Conservation (phyloP, 306 rosid species). For the Castanea crenata region DNA sequence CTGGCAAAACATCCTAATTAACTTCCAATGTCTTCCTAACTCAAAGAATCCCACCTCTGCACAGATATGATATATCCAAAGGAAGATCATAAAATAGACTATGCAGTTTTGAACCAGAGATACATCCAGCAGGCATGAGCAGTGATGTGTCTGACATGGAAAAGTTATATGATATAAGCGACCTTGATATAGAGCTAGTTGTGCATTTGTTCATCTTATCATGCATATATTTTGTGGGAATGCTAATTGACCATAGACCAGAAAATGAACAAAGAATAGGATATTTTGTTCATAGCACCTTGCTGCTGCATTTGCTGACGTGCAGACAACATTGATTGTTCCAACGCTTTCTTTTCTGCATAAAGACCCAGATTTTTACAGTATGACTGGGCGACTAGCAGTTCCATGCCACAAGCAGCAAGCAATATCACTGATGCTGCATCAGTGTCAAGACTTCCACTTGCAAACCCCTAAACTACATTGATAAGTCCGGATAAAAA, state of each 20-base stretch:
- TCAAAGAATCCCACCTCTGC: background rate
- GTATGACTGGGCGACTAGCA: constrained; percentile 90
- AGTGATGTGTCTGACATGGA: too few species aligned
- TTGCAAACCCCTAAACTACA: constrained; percentile 84
- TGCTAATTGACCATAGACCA: background rate
- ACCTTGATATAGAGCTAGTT: background rate
- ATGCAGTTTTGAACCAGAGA: background rate
- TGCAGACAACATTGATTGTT: constrained; percentile 80
- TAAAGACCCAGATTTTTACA: constrained; percentile 97
- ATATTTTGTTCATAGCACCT: constrained; percentile 45
- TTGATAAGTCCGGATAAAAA: constrained; percentile 6
- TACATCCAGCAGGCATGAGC: background rate
- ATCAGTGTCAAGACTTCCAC: constrained; percentile 94
- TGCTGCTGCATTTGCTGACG: constrained; percentile 83
- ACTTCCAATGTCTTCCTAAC: too few species aligned
- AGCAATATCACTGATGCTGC: constrained; percentile 85
- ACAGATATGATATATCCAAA: background rate
- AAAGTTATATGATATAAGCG: too few species aligned
- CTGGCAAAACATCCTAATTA: too few species aligned
- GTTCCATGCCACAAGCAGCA: constrained; percentile 85
- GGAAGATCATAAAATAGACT: background rate
- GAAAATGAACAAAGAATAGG: background rate
- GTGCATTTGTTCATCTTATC: background rate
- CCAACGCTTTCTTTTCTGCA: constrained; percentile 80
- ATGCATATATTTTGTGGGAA: background rate